Base-by-base conservation (phyloP, 805 yeast genomes). In the Yarrowia porcina region DNA sequence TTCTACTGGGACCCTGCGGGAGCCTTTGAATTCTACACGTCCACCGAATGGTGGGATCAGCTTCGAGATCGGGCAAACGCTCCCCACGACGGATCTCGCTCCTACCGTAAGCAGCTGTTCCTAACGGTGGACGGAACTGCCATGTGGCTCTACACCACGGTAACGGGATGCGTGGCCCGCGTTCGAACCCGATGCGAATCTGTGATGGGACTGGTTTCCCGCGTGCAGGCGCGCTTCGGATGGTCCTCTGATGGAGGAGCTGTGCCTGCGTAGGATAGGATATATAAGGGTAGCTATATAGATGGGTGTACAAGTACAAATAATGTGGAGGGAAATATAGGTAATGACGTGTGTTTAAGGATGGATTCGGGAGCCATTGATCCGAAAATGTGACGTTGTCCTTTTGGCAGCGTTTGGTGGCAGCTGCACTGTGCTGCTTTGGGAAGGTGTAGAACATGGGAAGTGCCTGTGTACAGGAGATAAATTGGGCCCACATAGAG, bases 21-120 rank as follows among this genome's bases (percentile, higher is more conserved):
- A 7, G 44, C 44, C 3, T 52, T 52, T 27, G 28, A 36, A 13
- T 52, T 35, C 59, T 52, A 52, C 28, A 25, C 44, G 5, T 52
- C 44, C 13, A 25, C 44, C 4, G 17, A 25, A 15, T 35, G 42
- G 59, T 52, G 59, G 59, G 44, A 52, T 4, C 17, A 35, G 12
- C 59, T 52, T 3, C 42, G 59, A 17, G 32, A 17, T 7, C 59
- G 59, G 7, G 59, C 59, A 9, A 25, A 52, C 18, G 42, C 25
- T 1, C 3, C 59, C n/a, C n/a, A 9, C 27, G 44, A 36, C 25
- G 59, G 59, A 1, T 52, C 59, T 2, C 44, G 59, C 25, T 36
- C 59, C 20, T 52, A 25, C 13, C 42, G 59, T 7, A 52, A 52
- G 44, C 59, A 52, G 44, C 25, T 52, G 17, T 52, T 52, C 25